Evolutionary conservation across 2,329 filamentous ascomycete genomes (phyloP), one percentile per base, ranked within the genome.

Genomic region (Venturia oleaginea): DNA sequence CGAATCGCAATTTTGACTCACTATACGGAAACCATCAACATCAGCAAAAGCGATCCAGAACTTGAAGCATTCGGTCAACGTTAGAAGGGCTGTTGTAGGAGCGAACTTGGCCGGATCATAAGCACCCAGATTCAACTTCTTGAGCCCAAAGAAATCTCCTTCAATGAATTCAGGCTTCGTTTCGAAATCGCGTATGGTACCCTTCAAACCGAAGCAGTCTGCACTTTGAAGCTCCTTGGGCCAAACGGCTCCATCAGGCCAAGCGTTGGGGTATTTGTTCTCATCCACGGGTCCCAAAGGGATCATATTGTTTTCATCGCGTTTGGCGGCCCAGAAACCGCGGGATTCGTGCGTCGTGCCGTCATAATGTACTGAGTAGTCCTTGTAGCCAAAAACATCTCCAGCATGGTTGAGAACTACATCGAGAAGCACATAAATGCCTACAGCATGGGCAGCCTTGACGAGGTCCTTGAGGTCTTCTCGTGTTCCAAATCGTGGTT

Each of bases 11-110:
- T n/a, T 0, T 34, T 57, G 27, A 57, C 51, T 34, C 19, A 57
- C 51, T 57, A 70, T 67, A 17, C 69, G 66, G 60, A 67, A 70
- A 2, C 68, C 69, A 48, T 70, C 63, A 27, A 65, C 22, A 59
- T 70, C 69, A 15, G 68, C 66, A 42, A 65, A 68, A 0, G 68
- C 69, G 38, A 70, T 69, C 69, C 69, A 71, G 65, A 67, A 71
- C 51, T 70, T 69, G 64, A 70, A 71, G 11, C 66, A 67, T 32
- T 67, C 61, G 38, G 57, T 63, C 27, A 71, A 63, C 2, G 67
- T 64, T 22, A 64, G 38, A 8, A 71, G 66, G 3, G 69, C 66
- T 11, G 62, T 27, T 17, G 65, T 68, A 7, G 69, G 64, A 19
- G 22, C 40, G 43, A 70, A 70, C 5, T 43, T 34, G 22, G 69